Base-by-base conservation (phyloP, 306 rosid species). In the Acacia crassicarpa region DNA sequence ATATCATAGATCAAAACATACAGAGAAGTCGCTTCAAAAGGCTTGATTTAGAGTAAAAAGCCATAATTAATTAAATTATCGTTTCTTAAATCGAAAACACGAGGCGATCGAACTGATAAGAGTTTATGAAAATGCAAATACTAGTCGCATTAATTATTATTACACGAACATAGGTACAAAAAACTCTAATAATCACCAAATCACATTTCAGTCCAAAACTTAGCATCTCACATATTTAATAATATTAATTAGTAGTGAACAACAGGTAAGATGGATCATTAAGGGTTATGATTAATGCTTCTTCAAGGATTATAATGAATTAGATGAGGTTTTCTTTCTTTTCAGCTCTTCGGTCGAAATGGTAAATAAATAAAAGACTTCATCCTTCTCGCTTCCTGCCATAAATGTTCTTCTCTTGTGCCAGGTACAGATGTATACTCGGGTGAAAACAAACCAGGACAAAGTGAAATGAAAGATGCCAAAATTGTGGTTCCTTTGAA, bases 401-500 rank as follows among this genome's bases (percentile, higher is more conserved):
- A 65, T 78, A 66, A 17, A 17, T 12, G 9, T n/a, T 41, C 48
- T 32, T 23, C 63, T 56, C 16, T 76, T 59, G 25, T 76, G 40
- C 27, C 45, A 20, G 67, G 41, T 6, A 23, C 32, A 25, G 14
- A 3, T 30, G 1, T 7, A 30, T 58, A 58, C 8, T 33, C 9
- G 19, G 40, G 15, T 14, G 49, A 41, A 62, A 43, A 43, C 19
- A 61, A 14, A n/a, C 40, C 56, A 44, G 22, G 67, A 35, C 0
- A 12, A 15, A 74, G 68, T 9, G 6, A 41, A 59, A 86, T 58
- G 22, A 16, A 48, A 81, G 12, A 67, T 90, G 85, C 80, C 84
- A 87, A n/a, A 75, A 15, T 69, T 43, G 87, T 84, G 83, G 86
- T 78, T 44, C 74, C 3, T 22, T 46, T 15, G 51, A 83, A 84